Conservation (phyloP, 176 grass and related monocot genomes). For the Cenchrus fungigraminus region DNA sequence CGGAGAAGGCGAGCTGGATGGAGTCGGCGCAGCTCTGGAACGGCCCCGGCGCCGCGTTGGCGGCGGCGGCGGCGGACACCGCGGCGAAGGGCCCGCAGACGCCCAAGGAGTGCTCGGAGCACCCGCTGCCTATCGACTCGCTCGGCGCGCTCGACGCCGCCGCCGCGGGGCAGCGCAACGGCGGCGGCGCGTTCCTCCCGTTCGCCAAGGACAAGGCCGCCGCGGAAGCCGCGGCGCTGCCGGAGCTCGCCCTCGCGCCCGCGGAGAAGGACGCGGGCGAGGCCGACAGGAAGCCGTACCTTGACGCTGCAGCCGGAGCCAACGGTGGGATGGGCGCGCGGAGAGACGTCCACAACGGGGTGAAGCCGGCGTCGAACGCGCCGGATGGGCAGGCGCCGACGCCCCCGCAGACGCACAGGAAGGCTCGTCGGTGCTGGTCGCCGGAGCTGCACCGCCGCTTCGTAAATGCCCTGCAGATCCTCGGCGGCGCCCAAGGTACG, state of each 20-base stretch:
- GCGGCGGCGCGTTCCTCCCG: conserved; percentile 87
- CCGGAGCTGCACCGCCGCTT: conserved; percentile 98
- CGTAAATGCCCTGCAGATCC: conserved; percentile 96
- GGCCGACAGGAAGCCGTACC: conserved; percentile 46
- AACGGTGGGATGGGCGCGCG: conserved; percentile 33
- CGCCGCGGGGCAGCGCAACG: conserved; percentile 40
- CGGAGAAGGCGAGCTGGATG: conserved; percentile 99
- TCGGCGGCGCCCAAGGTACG: conserved; percentile 94
- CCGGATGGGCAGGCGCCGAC: conserved; percentile 46
- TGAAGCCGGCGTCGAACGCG: conserved; percentile 28
- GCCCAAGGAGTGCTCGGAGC: conserved; percentile 59
- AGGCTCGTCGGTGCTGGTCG: conserved; percentile 96
- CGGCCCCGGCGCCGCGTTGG: not conserved
- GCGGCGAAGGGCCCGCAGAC: conserved; percentile 56
- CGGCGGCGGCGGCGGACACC: conserved; percentile 27
- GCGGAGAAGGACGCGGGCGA: conserved; percentile 58
- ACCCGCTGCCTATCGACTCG: conserved; percentile 55
- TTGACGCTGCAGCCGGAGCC: conserved; percentile 26
- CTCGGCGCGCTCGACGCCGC: conserved; percentile 42
- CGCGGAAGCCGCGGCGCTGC: conserved; percentile 35
- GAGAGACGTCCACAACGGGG: conserved; percentile 55
- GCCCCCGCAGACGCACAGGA: conserved; percentile 62
- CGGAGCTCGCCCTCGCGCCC: conserved; percentile 75
- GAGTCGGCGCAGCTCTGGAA: conserved; percentile 97
- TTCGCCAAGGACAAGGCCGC: conserved; percentile 84